Percentiles rank a stretch among this genome's conserved stretches.
phyloP scores from a whole-genome alignment of 495 filamentous ascomycete species.

The Neurospora sp. region DNA sequence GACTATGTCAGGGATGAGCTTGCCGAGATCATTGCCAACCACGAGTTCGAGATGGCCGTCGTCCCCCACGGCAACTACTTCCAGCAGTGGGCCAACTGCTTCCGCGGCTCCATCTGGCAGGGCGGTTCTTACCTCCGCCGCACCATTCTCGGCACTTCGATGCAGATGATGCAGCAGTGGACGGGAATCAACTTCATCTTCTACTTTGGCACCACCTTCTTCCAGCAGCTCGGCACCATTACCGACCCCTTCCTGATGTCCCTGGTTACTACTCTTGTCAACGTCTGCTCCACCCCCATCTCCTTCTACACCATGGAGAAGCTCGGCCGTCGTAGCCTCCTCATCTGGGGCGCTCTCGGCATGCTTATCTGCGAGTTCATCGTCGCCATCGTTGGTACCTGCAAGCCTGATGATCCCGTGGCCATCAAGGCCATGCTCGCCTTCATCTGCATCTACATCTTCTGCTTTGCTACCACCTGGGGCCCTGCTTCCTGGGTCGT shows the following conservation, averaged over 20 bases:
- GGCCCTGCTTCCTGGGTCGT: constrained; percentile 73
- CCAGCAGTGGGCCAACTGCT: constrained; percentile 54
- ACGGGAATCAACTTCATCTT: constrained; percentile 74
- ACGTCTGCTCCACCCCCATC: constrained; percentile 67
- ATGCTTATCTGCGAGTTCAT: constrained; percentile 81
- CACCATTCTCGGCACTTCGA: constrained; percentile 58
- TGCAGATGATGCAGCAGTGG: constrained; percentile 67
- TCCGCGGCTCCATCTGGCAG: constrained; percentile 47
- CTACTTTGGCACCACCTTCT: constrained; percentile 77
- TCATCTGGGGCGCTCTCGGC: constrained; percentile 64
- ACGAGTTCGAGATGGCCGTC: constrained; percentile 63
- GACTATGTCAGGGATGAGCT: constrained; percentile 56
- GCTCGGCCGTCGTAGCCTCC: constrained; percentile 64
- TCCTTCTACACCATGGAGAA: constrained; percentile 76
- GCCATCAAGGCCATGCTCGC: constrained; percentile 56
- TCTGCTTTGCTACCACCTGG: constrained; percentile 73
- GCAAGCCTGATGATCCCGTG: constrained; percentile 37
- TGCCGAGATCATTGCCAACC: constrained; percentile 69
- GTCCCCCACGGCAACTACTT: constrained; percentile 52
- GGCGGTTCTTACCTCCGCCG: constrained; percentile 50
- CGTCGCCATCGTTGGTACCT: constrained; percentile 62
- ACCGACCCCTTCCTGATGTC: constrained; percentile 66
- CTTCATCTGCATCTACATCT: constrained; percentile 77
- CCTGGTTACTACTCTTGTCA: constrained; percentile 74
- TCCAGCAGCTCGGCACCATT: constrained; percentile 61